Percentiles rank a stretch among this genome's conserved stretches.
These are phyloP conservation scores for Aspergillus cristatus DNA, from an alignment of 495 filamentous ascomycete species.

Conservation along the genomic window DNA sequence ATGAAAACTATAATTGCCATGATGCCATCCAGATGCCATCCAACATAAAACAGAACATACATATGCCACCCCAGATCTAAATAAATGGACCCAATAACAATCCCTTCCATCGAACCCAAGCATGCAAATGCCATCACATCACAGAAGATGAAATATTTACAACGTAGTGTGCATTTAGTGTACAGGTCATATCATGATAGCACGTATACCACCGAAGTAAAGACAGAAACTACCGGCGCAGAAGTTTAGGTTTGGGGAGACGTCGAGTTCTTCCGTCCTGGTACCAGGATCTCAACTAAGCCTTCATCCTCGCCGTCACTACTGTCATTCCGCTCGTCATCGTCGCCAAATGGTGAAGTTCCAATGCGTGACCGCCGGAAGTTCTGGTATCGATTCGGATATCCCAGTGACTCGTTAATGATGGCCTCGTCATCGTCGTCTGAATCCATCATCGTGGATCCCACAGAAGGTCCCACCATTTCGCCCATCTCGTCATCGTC, in stretches of 20 bases:
- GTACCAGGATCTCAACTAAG: slow-evolving; percentile 39
- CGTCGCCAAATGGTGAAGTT: slow-evolving; percentile 31
- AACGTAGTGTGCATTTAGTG: too few relatives aligned
- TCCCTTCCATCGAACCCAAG: too few relatives aligned
- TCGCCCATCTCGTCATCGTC: slow-evolving; percentile 43
- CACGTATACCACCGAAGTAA: slow-evolving; percentile 3
- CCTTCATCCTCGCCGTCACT: slow-evolving; percentile 42
- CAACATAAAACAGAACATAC: too few relatives aligned
- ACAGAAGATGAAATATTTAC: too few relatives aligned
- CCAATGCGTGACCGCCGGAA: slow-evolving; percentile 24
- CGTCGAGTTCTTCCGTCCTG: slow-evolving; percentile 28
- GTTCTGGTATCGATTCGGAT: slow-evolving; percentile 32
- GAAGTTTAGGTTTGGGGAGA: slow-evolving; percentile 1
- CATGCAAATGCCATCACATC: too few relatives aligned
- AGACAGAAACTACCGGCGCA: slow-evolving; percentile 9
- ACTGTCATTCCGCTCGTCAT: slow-evolving; percentile 37
- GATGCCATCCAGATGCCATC: too few relatives aligned
- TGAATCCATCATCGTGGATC: slow-evolving; percentile 32
- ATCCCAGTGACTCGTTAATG: slow-evolving; percentile 38
- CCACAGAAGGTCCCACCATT: slow-evolving; percentile 35
- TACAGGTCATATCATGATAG: too few relatives aligned
- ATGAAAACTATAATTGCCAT: too few relatives aligned
- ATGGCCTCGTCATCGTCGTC: slow-evolving; percentile 42
- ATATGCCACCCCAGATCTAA: too few relatives aligned
- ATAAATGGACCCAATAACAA: too few relatives aligned